A percentile compares a stretch with the other conserved stretches of the same genome.
phyloP scores from a whole-genome alignment of 495 filamentous ascomycete genomes.

The Talaromyces wortmannii region DNA sequence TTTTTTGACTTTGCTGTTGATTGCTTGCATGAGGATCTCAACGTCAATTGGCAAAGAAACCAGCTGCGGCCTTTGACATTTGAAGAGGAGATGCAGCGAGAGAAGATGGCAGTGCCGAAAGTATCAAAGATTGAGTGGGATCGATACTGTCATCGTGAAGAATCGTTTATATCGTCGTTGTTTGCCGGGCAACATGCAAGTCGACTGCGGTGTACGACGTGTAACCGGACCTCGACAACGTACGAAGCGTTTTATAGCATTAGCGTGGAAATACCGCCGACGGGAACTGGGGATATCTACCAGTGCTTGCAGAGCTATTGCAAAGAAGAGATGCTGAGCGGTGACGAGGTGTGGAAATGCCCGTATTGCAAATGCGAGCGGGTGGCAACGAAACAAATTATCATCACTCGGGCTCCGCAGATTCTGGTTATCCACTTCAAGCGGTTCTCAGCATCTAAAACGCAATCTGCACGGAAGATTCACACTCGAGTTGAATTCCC shows the following conservation, averaged over 20 bases:
- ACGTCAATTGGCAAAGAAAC: conserved; percentile 53
- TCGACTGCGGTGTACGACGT: conserved; percentile 55
- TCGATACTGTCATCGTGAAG: conserved; percentile 61
- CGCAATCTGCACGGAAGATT: conserved; percentile 54
- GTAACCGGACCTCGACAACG: conserved; percentile 60
- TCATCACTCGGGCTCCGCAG: conserved; percentile 64
- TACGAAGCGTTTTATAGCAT: conserved; percentile 68
- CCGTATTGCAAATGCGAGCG: conserved; percentile 61
- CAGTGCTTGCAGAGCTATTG: conserved; percentile 65
- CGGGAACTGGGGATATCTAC: conserved; percentile 45
- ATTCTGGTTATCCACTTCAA: conserved; percentile 73
- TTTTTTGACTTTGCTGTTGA: conserved; percentile 70
- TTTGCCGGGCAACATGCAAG: conserved; percentile 68
- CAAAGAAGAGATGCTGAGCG: conserved; percentile 56
- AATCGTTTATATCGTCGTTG: conserved; percentile 58
- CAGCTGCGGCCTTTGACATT: conserved; percentile 53
- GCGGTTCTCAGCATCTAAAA: conserved; percentile 56
- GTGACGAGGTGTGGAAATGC: conserved; percentile 68
- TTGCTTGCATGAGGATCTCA: conserved; percentile 69
- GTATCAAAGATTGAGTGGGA: conserved; percentile 63
- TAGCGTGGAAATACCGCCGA: conserved; percentile 56
- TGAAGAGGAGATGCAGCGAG: conserved; percentile 56
- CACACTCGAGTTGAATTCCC: conserved; percentile 65
- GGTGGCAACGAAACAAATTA: conserved; percentile 66
- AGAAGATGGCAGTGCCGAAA: conserved; percentile 50